Evolutionary conservation across 1,284 basidiomycete genomes (phyloP), one percentile per base, ranked within the genome.

Genomic region (Erythrobasidium hasegawianum): DNA sequence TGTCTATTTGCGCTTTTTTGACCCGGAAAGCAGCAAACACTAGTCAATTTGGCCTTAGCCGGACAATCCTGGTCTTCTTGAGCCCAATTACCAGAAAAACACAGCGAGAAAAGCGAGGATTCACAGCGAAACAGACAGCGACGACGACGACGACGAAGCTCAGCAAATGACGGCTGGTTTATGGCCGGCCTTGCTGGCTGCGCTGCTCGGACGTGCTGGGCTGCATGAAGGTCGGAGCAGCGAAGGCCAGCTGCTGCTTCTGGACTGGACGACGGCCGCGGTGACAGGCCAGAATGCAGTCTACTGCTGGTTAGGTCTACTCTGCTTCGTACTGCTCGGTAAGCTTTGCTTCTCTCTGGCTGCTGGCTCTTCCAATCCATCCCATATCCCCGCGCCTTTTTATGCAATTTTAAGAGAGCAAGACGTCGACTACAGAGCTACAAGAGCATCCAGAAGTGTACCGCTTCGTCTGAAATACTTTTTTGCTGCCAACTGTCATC

Each of bases 161-260:
- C 14, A 20, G 26, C 50, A 26, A 22, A 64, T 64, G 61, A 64
- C 38, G 41, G 56, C 61, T 26, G 43, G 50, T 13, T 41, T 64
- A 41, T 64, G 61, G 61, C 61, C 61, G 14, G 61, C 61, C n/a
- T 13, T 64, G 39, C 33, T 64, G 22, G 61, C 61, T 27, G 61
- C 54, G 24, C 22, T 64, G 22, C 52, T 64, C 33, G 61, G 61
- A 24, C 49, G 59, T n/a, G 39, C 29, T 20, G 22, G 40, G 55
- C 29, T 20, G 33, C 55, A 57, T 2, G 50, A 10, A 49, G 59
- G 26, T 20, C 1, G 24, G 43, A n/a, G 33, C n/a, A 39, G 26
- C 58, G 38, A 33, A 33, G 33, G 33, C 33, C 33, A 33, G 33
- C n/a, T n/a, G n/a, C 50, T 16, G 20, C 26, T 22, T 53, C n/a